A percentile compares a stretch with the other conserved stretches of the same genome.
Evolutionary conservation across 2,329 filamentous ascomycete species (phyloP).

Genomic region (Trichoderma guizhouense): DNA sequence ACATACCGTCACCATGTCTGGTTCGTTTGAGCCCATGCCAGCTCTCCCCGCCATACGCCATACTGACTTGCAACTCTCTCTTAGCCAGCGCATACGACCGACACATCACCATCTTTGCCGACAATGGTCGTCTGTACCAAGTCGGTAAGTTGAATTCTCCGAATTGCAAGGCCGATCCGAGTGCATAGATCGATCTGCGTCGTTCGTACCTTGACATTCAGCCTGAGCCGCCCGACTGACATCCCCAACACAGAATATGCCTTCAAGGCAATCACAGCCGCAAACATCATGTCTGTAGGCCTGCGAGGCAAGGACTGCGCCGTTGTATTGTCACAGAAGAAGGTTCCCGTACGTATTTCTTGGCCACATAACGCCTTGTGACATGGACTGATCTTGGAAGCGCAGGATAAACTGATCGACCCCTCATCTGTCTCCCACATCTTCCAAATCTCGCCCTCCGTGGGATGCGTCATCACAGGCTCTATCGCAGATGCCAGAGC

Average conservation of each 20-base stretch:
- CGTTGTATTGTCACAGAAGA: conserved; percentile 97
- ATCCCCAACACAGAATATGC: conserved; percentile 76
- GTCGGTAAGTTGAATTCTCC: conserved; percentile 68
- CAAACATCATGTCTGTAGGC: conserved; percentile 97
- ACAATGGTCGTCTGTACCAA: conserved; percentile 98
- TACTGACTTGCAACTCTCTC: conserved; percentile 29
- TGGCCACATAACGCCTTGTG: background rate
- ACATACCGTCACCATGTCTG: conserved; percentile 48
- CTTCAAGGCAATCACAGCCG: conserved; percentile 99
- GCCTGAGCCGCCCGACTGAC: conserved; percentile 24
- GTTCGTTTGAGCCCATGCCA: conserved; percentile 34
- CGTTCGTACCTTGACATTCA: background rate
- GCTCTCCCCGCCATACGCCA: conserved; percentile 16
- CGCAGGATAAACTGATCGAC: conserved; percentile 97
- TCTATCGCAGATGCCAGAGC: conserved; percentile 97
- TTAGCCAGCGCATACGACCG: conserved; percentile 80
- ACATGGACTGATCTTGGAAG: conserved; percentile 24
- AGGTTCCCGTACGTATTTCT: conserved; percentile 77
- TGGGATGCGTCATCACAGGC: conserved; percentile 97
- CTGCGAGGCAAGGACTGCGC: conserved; percentile 95
- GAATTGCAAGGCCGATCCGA: background rate
- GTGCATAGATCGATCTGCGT: background rate
- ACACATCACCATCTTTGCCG: conserved; percentile 99
- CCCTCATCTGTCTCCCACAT: conserved; percentile 95
- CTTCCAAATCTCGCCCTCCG: conserved; percentile 92